A percentile compares a stretch with the other conserved stretches of the same genome.
Evolutionary conservation across 2,329 filamentous ascomycete species (phyloP).

Genomic region (Fusarium devonianum): DNA sequence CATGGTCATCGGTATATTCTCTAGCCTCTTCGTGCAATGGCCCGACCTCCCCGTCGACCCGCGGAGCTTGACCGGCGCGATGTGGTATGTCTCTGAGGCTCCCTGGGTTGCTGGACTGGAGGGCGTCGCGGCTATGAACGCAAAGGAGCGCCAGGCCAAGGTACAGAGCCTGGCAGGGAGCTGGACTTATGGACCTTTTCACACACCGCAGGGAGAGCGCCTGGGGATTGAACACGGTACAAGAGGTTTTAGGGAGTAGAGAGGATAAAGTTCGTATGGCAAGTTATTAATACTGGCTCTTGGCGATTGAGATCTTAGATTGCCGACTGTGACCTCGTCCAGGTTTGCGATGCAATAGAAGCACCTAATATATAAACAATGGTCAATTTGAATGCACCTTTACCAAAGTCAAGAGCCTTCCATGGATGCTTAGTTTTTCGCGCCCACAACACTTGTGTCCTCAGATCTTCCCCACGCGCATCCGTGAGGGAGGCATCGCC

Average conservation of each 20-base stretch:
- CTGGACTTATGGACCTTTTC: conserved; percentile 31
- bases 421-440: not conserved
- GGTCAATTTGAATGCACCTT: no score
- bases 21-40: conserved; percentile 51
- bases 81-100: conserved; percentile 49
- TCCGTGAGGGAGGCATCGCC: conserved; percentile 59
- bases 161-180: conserved; percentile 25
- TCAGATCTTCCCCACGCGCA: conserved; percentile 50
- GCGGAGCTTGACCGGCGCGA: conserved; percentile 52
- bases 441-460: conserved; percentile 1
- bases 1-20: conserved; percentile 51
- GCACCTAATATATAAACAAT: no score
- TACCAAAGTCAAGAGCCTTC: not conserved
- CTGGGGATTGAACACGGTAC: conserved; percentile 33
- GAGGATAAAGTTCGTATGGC: not conserved
- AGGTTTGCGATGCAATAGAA: no score
- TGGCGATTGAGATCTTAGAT: no score
- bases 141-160: conserved; percentile 13
- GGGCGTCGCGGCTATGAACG: conserved; percentile 26
- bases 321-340: no score
- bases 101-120: conserved; percentile 28
- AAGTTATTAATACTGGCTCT: not conserved
- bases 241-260: conserved; percentile 12
- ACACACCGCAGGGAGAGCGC: conserved; percentile 22
- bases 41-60: conserved; percentile 56